Conservation (phyloP, 1,284 basidiomycete genomes). For the Sanghuangporus weigelae region DNA sequence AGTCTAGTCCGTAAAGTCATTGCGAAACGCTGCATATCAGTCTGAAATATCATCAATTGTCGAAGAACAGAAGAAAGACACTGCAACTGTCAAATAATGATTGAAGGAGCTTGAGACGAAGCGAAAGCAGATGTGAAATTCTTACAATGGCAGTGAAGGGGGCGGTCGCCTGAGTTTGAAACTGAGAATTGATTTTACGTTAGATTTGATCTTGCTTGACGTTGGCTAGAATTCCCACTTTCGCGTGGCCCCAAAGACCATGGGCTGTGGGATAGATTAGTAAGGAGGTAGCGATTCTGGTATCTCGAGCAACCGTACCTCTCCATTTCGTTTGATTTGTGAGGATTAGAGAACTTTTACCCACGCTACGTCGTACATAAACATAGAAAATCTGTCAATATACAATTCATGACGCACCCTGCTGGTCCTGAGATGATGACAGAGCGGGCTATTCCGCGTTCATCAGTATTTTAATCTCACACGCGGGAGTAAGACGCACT, state of each 20-base stretch:
- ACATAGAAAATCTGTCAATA: neutral
- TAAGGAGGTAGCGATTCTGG: neutral
- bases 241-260: constrained; percentile 70
- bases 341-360: constrained; percentile 66
- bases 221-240: constrained; percentile 23
- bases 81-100: constrained; percentile 37
- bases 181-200: constrained; percentile 22
- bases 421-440: constrained; percentile 60
- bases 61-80: constrained; percentile 64
- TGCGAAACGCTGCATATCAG: constrained; percentile 64
- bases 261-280: constrained; percentile 40
- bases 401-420: constrained; percentile 34
- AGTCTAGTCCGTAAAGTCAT: constrained; percentile 48
- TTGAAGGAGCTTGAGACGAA: neutral
- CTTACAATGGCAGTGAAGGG: constrained; percentile 61
- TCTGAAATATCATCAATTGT: constrained; percentile 66
- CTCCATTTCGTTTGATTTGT: constrained; percentile 67
- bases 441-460: constrained; percentile 39
- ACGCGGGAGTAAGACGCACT: neutral
- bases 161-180: constrained; percentile 54
- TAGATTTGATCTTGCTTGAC: neutral
- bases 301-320: constrained; percentile 34
- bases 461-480: neutral
- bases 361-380: constrained; percentile 38
- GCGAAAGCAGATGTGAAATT: neutral